These are phyloP conservation scores for Clathrus columnatus DNA, from an alignment of 768 basidiomycete species.

Conservation along the genomic window DNA sequence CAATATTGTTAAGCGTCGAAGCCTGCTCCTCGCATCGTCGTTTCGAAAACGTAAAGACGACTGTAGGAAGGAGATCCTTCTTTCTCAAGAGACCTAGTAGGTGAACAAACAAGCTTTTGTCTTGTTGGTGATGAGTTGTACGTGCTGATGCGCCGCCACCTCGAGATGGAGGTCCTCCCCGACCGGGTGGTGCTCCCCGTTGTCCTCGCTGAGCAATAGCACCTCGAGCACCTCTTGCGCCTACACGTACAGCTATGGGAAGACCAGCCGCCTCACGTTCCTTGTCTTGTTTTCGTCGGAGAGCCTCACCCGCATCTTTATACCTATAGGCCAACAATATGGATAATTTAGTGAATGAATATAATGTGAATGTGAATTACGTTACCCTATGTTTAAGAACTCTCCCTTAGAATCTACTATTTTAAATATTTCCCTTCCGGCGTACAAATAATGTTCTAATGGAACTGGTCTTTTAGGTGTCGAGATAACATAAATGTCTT, in stretches of 20 bases:
- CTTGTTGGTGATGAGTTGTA: conserved; percentile 57
- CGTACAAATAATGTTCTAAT: conserved; percentile 92
- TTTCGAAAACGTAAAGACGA: conserved; percentile 96
- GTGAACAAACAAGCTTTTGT: conserved; percentile 92
- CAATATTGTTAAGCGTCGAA: conserved; percentile 74
- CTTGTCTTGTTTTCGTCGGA: conserved; percentile 93
- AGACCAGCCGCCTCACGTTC: conserved; percentile 93
- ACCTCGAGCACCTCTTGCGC: conserved; percentile 62
- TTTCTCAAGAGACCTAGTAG: conserved; percentile 82
- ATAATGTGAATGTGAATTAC: background rate
- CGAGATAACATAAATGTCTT: conserved; percentile 98
- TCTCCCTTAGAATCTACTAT: conserved; percentile 78
- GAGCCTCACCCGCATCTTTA: conserved; percentile 81
- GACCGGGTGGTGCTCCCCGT: conserved; percentile 32
- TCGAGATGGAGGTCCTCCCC: conserved; percentile 25
- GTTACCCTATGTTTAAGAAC: conserved; percentile 65
- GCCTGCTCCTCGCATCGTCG: conserved; percentile 97
- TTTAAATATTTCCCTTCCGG: conserved; percentile 87
- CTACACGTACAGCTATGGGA: conserved; percentile 74
- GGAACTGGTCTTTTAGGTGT: conserved; percentile 95
- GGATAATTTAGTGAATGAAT: background rate
- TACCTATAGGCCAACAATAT: too few relatives aligned
- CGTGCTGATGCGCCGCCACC: conserved; percentile 39
- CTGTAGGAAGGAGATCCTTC: conserved; percentile 80
- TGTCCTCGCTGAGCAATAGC: conserved; percentile 43